phyloP scores from a whole-genome alignment of 176 grass and related monocot species.

The Canna indica region DNA sequence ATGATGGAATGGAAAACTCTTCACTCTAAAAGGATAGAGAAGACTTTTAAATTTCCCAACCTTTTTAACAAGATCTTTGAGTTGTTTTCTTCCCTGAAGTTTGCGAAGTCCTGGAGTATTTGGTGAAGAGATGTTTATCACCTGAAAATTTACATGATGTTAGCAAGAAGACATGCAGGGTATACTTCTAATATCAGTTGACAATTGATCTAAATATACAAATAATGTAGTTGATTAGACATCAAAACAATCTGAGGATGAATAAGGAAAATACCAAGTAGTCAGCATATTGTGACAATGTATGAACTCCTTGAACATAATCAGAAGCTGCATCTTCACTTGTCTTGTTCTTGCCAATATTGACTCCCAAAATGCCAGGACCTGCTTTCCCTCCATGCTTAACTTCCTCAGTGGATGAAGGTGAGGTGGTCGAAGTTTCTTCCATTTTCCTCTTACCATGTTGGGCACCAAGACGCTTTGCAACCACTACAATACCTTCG shows the following conservation, averaged over 20 bases:
- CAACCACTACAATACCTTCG: slow-evolving; percentile 86
- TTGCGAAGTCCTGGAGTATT: slow-evolving; percentile 91
- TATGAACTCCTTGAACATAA: slow-evolving; percentile 97
- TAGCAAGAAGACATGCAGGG: not conserved
- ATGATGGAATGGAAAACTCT: not conserved
- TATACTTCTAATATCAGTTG: not conserved
- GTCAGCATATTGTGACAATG: slow-evolving; percentile 94
- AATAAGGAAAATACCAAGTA: slow-evolving; percentile 59
- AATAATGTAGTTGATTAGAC: not conserved
- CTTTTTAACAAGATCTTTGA: slow-evolving; percentile 93
- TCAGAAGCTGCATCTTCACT: slow-evolving; percentile 91
- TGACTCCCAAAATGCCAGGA: slow-evolving; percentile 90
- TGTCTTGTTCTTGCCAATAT: slow-evolving; percentile 95
- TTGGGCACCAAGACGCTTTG: slow-evolving; percentile 90
- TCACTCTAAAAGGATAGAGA: not conserved
- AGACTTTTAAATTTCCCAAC: slow-evolving; percentile 17
- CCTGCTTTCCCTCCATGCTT: slow-evolving; percentile 94
- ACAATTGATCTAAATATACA: not conserved
- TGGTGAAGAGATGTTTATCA: slow-evolving; percentile 97
- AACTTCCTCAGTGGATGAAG: slow-evolving; percentile 27
- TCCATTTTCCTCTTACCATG: slow-evolving; percentile 99
- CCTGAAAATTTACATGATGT: slow-evolving; percentile 27
- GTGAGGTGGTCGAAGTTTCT: slow-evolving; percentile 50
- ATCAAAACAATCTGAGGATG: slow-evolving; percentile 1
- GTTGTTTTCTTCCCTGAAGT: slow-evolving; percentile 88